Base-by-base conservation (phyloP, 2,329 filamentous ascomycete genomes). In the Cryphonectria carpinicola region DNA sequence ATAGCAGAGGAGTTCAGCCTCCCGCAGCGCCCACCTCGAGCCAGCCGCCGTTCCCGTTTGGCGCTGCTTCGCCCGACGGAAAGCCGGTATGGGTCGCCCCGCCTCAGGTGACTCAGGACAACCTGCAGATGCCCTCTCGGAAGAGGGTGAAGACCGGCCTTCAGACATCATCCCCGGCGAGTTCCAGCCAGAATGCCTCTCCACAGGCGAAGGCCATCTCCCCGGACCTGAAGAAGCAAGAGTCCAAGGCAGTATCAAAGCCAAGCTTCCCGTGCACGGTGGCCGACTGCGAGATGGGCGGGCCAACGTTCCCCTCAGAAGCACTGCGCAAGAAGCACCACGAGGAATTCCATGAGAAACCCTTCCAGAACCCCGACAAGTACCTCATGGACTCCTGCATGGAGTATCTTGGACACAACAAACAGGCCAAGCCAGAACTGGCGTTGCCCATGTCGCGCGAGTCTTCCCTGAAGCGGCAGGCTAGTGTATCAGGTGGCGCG, bases 321-420 rank as follows among this genome's bases (percentile, higher is more conserved):
- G 86, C 89, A 73, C 84, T 84, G 17, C 81, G 85, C 65, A 83
- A 84, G 68, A 76, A 79, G 14, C 89, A 91, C 75, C 78, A 84
- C 10, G 81, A 87, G n/a, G 86, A 90, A 70, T 88, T 90, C 76
- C 89, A 91, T 74, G 79, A 83, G 32, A 86, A 84, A 76, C 88
- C 88, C 7, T 79, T 81, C 58, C 81, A 87, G 72, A 80, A 91
- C 71, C 88, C 89, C 2, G 60, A 83, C 69, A 86, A 85, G 73
- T 91, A 85, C 75, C 79, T 82, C 22, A 75, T 81, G 65, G 87
- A 89, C 66, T 84, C 82, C 63, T 76, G 90, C 46, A 83, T 84
- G 0, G 87, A 86, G 4, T 76, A 89, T n/a, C 86, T 88, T 75
- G 71, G 79, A 7, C 82, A 89, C 66, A 88, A 82, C 76, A 79